Conservation (phyloP, 768 basidiomycete genomes). For the Mycena epipterygia region DNA sequence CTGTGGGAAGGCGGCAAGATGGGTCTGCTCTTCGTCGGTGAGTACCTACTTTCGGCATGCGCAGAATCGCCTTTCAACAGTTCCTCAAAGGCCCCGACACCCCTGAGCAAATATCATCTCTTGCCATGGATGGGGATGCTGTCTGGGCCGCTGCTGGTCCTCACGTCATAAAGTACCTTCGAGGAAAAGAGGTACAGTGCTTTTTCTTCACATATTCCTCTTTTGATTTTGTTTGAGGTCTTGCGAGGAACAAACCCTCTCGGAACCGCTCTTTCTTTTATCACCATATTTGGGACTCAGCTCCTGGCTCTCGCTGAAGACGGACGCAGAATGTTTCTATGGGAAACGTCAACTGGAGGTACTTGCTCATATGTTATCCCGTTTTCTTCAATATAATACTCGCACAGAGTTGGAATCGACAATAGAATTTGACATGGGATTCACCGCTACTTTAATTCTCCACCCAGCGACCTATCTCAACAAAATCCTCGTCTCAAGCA, state of each 20-base stretch:
- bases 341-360: slow-evolving; percentile 79
- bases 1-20: slow-evolving; percentile 97
- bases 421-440: slow-evolving; percentile 85
- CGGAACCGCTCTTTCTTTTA: slow-evolving; percentile 68
- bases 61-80: slow-evolving; percentile 9
- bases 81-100: slow-evolving; percentile 81
- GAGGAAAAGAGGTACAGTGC: slow-evolving; percentile 85
- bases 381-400: slow-evolving; percentile 16
- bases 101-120: slow-evolving; percentile 75
- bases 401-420: slow-evolving; percentile 72
- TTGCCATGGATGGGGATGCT: slow-evolving; percentile 88
- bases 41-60: slow-evolving; percentile 51
- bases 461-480: slow-evolving; percentile 98
- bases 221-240: slow-evolving; percentile 56
- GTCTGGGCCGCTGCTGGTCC: slow-evolving; percentile 86
- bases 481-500: slow-evolving; percentile 90
- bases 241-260: slow-evolving; percentile 75
- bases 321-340: slow-evolving; percentile 81
- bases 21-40: slow-evolving; percentile 93
- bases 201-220: slow-evolving; percentile 8
- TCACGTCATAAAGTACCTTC: slow-evolving; percentile 79
- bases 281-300: slow-evolving; percentile 86
- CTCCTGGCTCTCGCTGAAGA: slow-evolving; percentile 85
- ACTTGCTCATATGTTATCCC: slow-evolving; percentile 33
- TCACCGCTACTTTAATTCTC: slow-evolving; percentile 87